phyloP scores from a whole-genome alignment of 2,329 filamentous ascomycete species.

The Ascochyta koolunga region DNA sequence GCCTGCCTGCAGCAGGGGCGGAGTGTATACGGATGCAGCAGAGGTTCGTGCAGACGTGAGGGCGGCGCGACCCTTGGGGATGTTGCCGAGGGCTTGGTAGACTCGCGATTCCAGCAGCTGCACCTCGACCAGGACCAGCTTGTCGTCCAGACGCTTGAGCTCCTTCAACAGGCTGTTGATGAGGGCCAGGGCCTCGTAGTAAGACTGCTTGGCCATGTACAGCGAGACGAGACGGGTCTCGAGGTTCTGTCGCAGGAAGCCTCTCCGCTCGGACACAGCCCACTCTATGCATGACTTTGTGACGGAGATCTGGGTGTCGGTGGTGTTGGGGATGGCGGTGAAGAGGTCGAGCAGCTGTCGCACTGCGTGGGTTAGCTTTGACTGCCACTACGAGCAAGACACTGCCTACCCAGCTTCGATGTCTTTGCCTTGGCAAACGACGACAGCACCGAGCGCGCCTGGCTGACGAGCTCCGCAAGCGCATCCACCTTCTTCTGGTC shows the following conservation, averaged over 20 bases:
- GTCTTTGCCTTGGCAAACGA: conserved; percentile 99
- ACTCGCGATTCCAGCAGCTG: conserved; percentile 96
- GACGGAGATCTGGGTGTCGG: conserved; percentile 90
- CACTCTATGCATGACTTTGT: conserved; percentile 99
- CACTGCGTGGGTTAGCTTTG: conserved; percentile 60
- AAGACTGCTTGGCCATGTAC: conserved; percentile 96
- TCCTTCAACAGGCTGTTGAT: conserved; percentile 97
- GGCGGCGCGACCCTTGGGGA: conserved; percentile 92
- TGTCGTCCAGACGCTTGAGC: conserved; percentile 97
- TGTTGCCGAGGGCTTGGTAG: conserved; percentile 96
- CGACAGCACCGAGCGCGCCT: conserved; percentile 87
- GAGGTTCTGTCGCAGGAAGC: conserved; percentile 96
- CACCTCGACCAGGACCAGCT: conserved; percentile 95
- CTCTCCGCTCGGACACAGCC: conserved; percentile 91
- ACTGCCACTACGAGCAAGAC: accelerated
- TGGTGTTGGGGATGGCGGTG: conserved; percentile 89
- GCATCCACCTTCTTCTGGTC: conserved; percentile 84
- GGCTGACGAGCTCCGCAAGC: conserved; percentile 86
- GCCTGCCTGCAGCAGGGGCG: conserved; percentile 90
- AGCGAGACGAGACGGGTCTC: conserved; percentile 92
- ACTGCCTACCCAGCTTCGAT: conserved; percentile 82
- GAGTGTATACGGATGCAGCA: conserved; percentile 96
- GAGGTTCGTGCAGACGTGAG: conserved; percentile 93
- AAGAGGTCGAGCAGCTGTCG: conserved; percentile 97
- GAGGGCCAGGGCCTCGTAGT: conserved; percentile 94